Conservation (phyloP, 352 stramenopile genomes). For the Globisporangium middletonii region DNA sequence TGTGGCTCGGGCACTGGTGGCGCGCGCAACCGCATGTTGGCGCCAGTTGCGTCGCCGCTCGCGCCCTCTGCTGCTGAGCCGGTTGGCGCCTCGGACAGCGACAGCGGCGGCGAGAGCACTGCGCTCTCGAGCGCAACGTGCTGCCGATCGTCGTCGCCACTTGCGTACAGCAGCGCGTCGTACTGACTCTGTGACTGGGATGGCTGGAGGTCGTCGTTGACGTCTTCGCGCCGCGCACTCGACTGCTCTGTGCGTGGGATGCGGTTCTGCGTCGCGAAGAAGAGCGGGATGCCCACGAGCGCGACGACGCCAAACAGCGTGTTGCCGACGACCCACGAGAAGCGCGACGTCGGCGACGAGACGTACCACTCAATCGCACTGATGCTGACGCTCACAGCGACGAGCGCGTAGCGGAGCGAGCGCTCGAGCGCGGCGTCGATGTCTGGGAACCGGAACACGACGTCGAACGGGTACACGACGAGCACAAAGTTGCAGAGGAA, state of each 20-base stretch:
- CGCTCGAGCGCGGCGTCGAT: slow-evolving; percentile 24
- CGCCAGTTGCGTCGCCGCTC: no score
- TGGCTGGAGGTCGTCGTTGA: slow-evolving; percentile 2
- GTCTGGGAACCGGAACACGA: slow-evolving; percentile 64
- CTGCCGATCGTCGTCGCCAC: not conserved
- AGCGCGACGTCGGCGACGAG: slow-evolving; percentile 34
- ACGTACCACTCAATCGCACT: slow-evolving; percentile 71
- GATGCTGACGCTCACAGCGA: slow-evolving; percentile 37
- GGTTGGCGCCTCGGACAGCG: not conserved
- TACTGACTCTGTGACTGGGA: not conserved
- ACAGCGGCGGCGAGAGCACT: not conserved
- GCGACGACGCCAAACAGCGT: slow-evolving; percentile 72
- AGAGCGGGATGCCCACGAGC: slow-evolving; percentile 56
- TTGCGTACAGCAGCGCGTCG: not conserved
- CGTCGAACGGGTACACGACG: slow-evolving; percentile 62
- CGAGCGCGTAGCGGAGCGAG: slow-evolving; percentile 47
- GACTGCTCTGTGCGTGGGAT: slow-evolving; percentile 37
- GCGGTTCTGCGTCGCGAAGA: slow-evolving; percentile 58
- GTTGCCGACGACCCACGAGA: slow-evolving; percentile 76
- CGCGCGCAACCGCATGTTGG: not conserved
- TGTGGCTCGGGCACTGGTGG: not conserved
- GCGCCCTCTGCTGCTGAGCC: not conserved
- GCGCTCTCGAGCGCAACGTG: not conserved
- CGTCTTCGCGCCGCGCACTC: slow-evolving; percentile 25
- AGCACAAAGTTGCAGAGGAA: slow-evolving; percentile 75